Conservation (phyloP, 2,329 filamentous ascomycete species). For the Epichloe gansuensis region DNA sequence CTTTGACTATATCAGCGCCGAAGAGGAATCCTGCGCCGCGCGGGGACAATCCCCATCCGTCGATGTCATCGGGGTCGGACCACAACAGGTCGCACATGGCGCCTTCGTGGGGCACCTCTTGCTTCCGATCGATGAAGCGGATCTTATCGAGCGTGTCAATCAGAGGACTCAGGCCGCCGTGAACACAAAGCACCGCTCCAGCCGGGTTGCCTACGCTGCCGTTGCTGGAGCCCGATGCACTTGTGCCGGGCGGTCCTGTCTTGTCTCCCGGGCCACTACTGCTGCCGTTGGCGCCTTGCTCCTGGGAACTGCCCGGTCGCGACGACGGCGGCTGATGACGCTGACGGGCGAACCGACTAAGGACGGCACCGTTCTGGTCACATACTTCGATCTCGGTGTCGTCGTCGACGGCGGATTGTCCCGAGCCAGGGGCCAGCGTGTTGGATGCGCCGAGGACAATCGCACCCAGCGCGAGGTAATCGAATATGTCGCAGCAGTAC, state of each 20-base stretch:
- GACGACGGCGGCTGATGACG: conserved; percentile 9
- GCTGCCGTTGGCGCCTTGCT: conserved; percentile 11
- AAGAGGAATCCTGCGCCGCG: conserved; percentile 94
- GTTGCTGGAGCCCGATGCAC: conserved; percentile 58
- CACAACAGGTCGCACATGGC: conserved; percentile 98
- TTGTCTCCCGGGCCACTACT: conserved; percentile 12
- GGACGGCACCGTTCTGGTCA: conserved; percentile 69
- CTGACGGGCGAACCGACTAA: conserved; percentile 56
- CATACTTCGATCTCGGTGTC: conserved; percentile 90
- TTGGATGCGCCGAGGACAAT: conserved; percentile 80
- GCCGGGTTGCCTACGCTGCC: conserved; percentile 54
- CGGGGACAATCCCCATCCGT: conserved; percentile 90
- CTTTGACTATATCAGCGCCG: conserved; percentile 87
- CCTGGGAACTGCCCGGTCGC: conserved; percentile 3
- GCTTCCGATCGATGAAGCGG: conserved; percentile 84
- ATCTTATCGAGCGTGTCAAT: conserved; percentile 96
- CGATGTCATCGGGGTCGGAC: conserved; percentile 97
- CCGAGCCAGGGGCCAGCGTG: conserved; percentile 34
- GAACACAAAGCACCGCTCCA: conserved; percentile 86
- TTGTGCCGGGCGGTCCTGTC: conserved; percentile 67
- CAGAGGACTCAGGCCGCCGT: conserved; percentile 82
- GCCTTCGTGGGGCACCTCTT: conserved; percentile 96
- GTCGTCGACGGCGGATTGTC: conserved; percentile 43
- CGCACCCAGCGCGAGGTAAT: conserved; percentile 85
- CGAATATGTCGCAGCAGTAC: conserved; percentile 95